phyloP scores from a whole-genome alignment of 208 protist genomes.

The Trichomonas tenax region DNA sequence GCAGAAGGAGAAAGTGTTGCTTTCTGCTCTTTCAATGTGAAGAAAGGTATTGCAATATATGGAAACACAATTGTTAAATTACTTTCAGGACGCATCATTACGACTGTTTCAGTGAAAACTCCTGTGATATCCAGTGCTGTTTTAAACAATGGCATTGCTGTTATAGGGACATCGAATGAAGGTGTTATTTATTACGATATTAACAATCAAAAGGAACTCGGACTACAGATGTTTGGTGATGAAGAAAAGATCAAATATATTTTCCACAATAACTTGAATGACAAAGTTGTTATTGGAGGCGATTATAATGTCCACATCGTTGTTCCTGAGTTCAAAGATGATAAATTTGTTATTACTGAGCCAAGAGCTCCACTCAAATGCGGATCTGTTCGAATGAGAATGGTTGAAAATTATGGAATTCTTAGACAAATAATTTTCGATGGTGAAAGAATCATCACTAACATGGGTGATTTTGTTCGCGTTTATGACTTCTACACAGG shows the following conservation, averaged over 20 bases:
- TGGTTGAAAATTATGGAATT: neutral
- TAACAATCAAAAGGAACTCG: neutral
- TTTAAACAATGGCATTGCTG: neutral
- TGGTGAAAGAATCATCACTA: slow-evolving; percentile 6
- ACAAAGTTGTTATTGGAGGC: neutral
- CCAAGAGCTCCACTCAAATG: neutral
- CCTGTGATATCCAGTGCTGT: neutral
- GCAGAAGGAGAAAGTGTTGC: neutral
- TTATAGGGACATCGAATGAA: neutral
- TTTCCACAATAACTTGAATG: neutral
- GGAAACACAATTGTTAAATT: neutral
- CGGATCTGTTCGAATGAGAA: neutral
- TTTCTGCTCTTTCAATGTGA: neutral
- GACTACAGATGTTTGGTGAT: neutral
- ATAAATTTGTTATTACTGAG: too few species aligned
- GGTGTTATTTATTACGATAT: neutral
- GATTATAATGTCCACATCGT: neutral
- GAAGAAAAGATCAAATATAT: neutral
- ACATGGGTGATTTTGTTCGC: neutral
- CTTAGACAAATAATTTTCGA: neutral
- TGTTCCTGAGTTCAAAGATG: neutral
- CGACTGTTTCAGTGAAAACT: neutral
- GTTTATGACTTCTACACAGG: slow-evolving; percentile 16
- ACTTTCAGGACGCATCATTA: neutral
- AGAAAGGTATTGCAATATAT: neutral